Conservation (phyloP, 2,329 filamentous ascomycete species). For the Aspergillus chevalieri region DNA sequence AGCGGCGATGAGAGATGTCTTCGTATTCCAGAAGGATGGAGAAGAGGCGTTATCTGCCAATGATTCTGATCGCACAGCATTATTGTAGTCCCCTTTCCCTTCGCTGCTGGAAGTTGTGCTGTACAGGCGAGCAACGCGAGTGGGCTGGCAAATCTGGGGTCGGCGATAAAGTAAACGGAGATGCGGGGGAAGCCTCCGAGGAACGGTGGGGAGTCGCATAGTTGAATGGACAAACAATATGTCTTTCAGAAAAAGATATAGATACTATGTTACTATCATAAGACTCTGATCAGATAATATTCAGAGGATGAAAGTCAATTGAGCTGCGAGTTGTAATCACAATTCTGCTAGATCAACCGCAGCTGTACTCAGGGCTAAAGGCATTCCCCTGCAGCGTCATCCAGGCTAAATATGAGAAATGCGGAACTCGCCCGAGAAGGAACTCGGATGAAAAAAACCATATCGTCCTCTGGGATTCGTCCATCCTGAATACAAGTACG, state of each 20-base stretch:
- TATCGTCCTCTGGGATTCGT: not conserved
- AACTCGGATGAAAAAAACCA: not conserved
- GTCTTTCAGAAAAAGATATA: not conserved
- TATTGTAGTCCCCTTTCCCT: slow-evolving; percentile 6
- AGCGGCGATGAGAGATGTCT: slow-evolving; percentile 43
- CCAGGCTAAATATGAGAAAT: slow-evolving; percentile 1
- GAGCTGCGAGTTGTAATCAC: too few species aligned
- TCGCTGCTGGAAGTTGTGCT: slow-evolving; percentile 8
- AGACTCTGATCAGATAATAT: too few species aligned
- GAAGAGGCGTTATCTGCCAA: slow-evolving; percentile 8
- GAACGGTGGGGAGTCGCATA: slow-evolving; percentile 18
- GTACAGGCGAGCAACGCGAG: slow-evolving; percentile 11
- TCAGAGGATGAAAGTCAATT: too few species aligned
- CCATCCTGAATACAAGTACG: not conserved
- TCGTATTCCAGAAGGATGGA: slow-evolving; percentile 39
- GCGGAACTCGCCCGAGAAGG: slow-evolving; percentile 13
- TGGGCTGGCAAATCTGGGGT: slow-evolving; percentile 3
- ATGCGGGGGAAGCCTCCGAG: slow-evolving; percentile 21
- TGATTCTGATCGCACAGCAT: slow-evolving; percentile 11
- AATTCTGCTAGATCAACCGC: not conserved
- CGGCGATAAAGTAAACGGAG: slow-evolving; percentile 18
- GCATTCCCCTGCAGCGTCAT: not conserved
- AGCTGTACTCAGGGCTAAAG: not conserved
- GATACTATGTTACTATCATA: not conserved
- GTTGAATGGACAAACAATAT: not conserved